These are phyloP conservation scores for Leavenworthia alabamica DNA, from an alignment of 345 rosid species.

Conservation along the genomic window DNA sequence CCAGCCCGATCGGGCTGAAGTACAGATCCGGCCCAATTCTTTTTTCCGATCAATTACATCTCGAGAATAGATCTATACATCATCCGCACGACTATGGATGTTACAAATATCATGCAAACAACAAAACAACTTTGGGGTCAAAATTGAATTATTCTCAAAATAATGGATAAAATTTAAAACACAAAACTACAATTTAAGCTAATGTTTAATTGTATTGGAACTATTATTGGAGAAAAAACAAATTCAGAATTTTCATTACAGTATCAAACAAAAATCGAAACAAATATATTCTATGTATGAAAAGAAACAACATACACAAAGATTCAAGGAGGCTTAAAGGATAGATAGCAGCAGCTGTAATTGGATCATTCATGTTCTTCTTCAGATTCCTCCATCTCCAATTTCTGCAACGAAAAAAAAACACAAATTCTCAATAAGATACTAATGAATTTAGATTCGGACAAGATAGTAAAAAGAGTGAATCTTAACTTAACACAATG, in stretches of 20 bases:
- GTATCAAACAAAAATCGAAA: constrained; percentile 6
- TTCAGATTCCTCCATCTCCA: constrained; percentile 27
- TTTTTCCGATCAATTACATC: too few relatives aligned
- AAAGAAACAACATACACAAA: constrained; percentile 1
- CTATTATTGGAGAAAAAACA: background rate
- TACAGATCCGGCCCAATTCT: too few relatives aligned
- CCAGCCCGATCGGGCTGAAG: too few relatives aligned
- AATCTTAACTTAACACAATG: too few relatives aligned
- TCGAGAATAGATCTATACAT: too few relatives aligned
- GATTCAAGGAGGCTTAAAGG: constrained; percentile 8
- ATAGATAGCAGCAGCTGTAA: background rate
- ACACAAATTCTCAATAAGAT: background rate
- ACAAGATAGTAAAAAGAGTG: too few relatives aligned
- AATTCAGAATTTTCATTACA: too few relatives aligned
- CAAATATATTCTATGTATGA: constrained; percentile 12
- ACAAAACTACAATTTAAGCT: background rate
- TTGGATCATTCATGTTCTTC: constrained; percentile 21
- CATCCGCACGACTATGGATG: too few relatives aligned
- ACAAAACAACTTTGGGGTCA: constrained; percentile 1
- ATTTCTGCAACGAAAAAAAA: constrained; percentile 17
- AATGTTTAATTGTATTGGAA: background rate
- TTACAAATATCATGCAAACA: too few relatives aligned
- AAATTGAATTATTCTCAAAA: background rate
- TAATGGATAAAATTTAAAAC: background rate
- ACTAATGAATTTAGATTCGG: too few relatives aligned